These are phyloP conservation scores for Pachyrhizus erosus DNA, from an alignment of 306 rosid species.

Conservation along the genomic window DNA sequence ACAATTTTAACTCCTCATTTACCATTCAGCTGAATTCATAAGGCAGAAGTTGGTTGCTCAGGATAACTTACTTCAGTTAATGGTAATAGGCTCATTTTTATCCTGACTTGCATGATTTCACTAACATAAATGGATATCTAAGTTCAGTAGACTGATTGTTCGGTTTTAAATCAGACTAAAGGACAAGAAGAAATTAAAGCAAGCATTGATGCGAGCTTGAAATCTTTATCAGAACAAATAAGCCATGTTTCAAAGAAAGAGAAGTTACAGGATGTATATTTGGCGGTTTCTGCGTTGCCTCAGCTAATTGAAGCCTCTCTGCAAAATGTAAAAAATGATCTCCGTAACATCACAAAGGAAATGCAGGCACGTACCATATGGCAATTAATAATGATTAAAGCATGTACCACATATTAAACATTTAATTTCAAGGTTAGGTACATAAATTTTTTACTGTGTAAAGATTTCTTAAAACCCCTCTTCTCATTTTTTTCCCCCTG, in stretches of 20 bases:
- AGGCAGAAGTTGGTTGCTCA: conserved; percentile 80
- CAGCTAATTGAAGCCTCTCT: conserved; percentile 67
- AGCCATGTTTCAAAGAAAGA: conserved; percentile 57
- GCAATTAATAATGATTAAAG: conserved; percentile 35
- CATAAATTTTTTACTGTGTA: neutral
- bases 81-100: conserved; percentile 60
- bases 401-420: conserved; percentile 24
- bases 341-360: conserved; percentile 63
- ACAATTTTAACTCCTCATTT: conserved; percentile 33
- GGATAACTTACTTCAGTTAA: conserved; percentile 67
- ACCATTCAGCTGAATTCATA: conserved; percentile 68
- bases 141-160: conserved; percentile 40
- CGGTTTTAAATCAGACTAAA: conserved; percentile 66
- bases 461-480: conserved; percentile 34
- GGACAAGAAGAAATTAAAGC: conserved; percentile 81
- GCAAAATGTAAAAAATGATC: conserved; percentile 60
- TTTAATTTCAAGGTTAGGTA: neutral
- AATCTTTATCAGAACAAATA: conserved; percentile 66
- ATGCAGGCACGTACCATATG: conserved; percentile 63
- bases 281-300: conserved; percentile 70
- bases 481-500: conserved; percentile 14
- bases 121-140: conserved; percentile 35
- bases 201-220: conserved; percentile 71
- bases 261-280: conserved; percentile 67
- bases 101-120: conserved; percentile 37